These are phyloP conservation scores for Phyllosticta capitalensis DNA, from an alignment of 2,329 filamentous ascomycete species.

Conservation along the genomic window DNA sequence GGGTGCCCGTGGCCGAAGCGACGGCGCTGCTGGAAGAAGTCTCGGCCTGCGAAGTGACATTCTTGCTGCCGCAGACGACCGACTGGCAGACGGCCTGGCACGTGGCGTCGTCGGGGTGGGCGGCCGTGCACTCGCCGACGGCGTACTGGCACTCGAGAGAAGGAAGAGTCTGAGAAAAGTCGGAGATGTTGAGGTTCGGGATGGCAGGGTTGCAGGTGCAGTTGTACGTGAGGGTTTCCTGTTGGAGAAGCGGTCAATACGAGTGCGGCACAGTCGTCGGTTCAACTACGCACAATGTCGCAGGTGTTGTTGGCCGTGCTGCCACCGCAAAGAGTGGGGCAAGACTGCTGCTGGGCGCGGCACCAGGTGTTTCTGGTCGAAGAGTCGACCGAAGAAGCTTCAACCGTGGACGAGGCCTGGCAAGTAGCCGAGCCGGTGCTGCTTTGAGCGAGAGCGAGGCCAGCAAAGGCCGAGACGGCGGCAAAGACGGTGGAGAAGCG, in stretches of 20 bases:
- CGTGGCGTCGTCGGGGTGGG: slow-evolving; percentile 35
- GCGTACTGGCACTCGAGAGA: slow-evolving; percentile 11
- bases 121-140: slow-evolving; percentile 34
- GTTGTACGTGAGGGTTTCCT: slow-evolving; percentile 44
- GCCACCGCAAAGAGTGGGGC: slow-evolving; percentile 50
- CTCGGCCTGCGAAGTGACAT: slow-evolving; percentile 15
- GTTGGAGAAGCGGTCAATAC: slow-evolving; percentile 15
- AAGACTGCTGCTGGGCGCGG: slow-evolving; percentile 48
- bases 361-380: slow-evolving; percentile 44
- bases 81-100: slow-evolving; percentile 38
- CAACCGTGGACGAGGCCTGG: slow-evolving; percentile 5
- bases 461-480: slow-evolving; percentile 5
- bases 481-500: slow-evolving; percentile 9
- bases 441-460: slow-evolving; percentile 5
- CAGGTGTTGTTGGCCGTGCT: slow-evolving; percentile 44
- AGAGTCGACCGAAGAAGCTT: slow-evolving; percentile 30
- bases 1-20: slow-evolving; percentile 16
- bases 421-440: neutral
- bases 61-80: slow-evolving; percentile 41
- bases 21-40: slow-evolving; percentile 14
- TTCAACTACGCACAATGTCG: slow-evolving; percentile 40
- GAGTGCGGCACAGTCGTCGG: neutral
- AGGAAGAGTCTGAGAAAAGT: slow-evolving; percentile 51
- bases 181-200: slow-evolving; percentile 43
- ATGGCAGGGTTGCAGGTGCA: slow-evolving; percentile 48